These are phyloP conservation scores for Exophiala xenobiotica DNA, from an alignment of 2,329 filamentous ascomycete species.

Conservation along the genomic window DNA sequence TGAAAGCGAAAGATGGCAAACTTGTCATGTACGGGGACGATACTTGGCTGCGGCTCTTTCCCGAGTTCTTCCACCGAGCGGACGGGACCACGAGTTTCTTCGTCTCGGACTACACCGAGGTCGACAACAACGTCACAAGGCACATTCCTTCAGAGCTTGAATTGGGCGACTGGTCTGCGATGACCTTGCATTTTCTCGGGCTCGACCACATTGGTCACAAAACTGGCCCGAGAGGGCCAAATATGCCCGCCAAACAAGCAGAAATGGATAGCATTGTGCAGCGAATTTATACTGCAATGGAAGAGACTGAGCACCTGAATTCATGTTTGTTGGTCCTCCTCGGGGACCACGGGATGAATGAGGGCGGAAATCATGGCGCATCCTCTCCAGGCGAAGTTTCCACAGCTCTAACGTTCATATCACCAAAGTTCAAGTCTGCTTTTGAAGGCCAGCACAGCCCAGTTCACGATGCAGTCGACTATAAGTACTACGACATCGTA, in stretches of 20 bases:
- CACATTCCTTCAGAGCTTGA: constrained; percentile 76
- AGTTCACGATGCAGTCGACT: constrained; percentile 54
- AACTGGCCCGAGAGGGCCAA: constrained; percentile 78
- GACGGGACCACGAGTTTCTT: constrained; percentile 98
- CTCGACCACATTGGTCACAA: constrained; percentile 98
- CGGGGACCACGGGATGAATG: constrained; percentile 99
- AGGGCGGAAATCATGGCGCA: constrained; percentile 93
- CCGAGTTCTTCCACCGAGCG: constrained; percentile 76
- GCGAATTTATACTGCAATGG: constrained; percentile 73
- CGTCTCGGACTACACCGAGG: constrained; percentile 96
- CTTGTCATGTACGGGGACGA: constrained; percentile 96
- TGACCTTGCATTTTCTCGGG: constrained; percentile 94
- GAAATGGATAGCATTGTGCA: constrained; percentile 89
- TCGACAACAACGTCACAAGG: constrained; percentile 94
- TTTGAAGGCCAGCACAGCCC: constrained; percentile 52
- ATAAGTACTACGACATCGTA: constrained; percentile 79
- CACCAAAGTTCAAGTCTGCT: constrained; percentile 70
- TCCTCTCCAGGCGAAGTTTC: constrained; percentile 94
- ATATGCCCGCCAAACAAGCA: constrained; percentile 88
- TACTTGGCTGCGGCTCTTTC: constrained; percentile 97
- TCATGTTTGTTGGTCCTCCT: constrained; percentile 82
- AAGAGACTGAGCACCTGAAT: constrained; percentile 66
- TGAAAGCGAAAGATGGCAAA: constrained; percentile 72
- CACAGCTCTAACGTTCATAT: constrained; percentile 85
- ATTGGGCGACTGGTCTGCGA: constrained; percentile 81